A percentile compares a stretch with the other conserved stretches of the same genome.
Conservation (phyloP, 495 filamentous ascomycete genomes). For the Penicillium steckii region DNA sequence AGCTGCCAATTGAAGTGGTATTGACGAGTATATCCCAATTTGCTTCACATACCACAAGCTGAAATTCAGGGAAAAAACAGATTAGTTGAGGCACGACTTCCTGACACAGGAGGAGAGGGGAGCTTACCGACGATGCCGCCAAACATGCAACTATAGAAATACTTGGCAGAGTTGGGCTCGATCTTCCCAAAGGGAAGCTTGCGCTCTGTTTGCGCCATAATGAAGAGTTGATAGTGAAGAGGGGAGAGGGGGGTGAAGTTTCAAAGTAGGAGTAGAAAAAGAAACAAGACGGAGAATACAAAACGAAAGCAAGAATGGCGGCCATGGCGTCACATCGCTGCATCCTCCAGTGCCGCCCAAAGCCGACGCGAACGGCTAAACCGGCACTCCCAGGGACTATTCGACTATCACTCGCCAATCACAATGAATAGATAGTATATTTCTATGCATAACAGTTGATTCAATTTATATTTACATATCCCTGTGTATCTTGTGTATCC, state of each 20-base stretch:
- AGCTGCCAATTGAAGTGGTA: constrained; percentile 13
- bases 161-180: constrained; percentile 64
- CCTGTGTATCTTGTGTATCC: no score
- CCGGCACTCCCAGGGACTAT: constrained; percentile 15
- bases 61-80: background rate
- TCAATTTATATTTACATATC: background rate
- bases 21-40: no score
- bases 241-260: background rate
- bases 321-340: constrained; percentile 18
- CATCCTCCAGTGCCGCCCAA: background rate
- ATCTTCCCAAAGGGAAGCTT: constrained; percentile 54
- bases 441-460: no score
- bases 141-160: constrained; percentile 63
- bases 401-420: no score
- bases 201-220: constrained; percentile 39
- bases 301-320: background rate
- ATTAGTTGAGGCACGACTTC: constrained; percentile 2
- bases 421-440: background rate
- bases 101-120: background rate
- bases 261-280: background rate
- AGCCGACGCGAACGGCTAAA: constrained; percentile 19
- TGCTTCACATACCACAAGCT: constrained; percentile 56
- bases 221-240: constrained; percentile 5
- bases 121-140: constrained; percentile 63
- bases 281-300: background rate